Conservation (phyloP, 139 green algal species). For the Chlamydomonas urium region DNA sequence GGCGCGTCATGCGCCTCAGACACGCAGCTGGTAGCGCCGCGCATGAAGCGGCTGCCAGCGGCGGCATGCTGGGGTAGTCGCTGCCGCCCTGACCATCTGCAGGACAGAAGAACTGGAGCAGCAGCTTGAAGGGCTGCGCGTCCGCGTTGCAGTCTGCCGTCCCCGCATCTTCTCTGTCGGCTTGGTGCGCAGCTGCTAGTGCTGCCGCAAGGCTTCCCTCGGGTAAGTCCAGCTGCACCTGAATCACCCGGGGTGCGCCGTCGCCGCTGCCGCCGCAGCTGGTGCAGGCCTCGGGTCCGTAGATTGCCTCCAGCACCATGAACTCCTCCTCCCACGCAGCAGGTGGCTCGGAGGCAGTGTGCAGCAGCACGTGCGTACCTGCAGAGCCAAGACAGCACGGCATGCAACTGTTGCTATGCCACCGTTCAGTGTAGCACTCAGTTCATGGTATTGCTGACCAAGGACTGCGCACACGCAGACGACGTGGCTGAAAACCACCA, state of each 20-base stretch:
- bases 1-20: slow-evolving; percentile 47
- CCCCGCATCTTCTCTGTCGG: too few species aligned
- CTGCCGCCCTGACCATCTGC: background rate
- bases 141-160: too few species aligned
- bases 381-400: too few species aligned
- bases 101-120: slow-evolving; percentile 27
- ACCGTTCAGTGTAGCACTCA: too few species aligned
- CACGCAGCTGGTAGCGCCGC: slow-evolving; percentile 14
- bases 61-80: slow-evolving; percentile 45
- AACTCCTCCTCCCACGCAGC: slow-evolving; percentile 57
- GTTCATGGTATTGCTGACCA: too few species aligned
- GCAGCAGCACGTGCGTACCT: too few species aligned
- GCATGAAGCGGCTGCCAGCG: slow-evolving; percentile 32
- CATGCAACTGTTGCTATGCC: too few species aligned
- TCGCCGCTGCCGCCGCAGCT: slow-evolving; percentile 9
- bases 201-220: slow-evolving; percentile 20
- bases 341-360: too few species aligned
- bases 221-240: slow-evolving; percentile 4
- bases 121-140: too few species aligned
- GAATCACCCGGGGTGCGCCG: too few species aligned
- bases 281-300: slow-evolving; percentile 40
- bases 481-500: background rate
- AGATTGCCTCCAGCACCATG: slow-evolving; percentile 71
- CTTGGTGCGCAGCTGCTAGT: slow-evolving; percentile 3
- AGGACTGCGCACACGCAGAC: background rate